Conservation (phyloP, 2,329 filamentous ascomycete species). For the Alternaria postmessia region DNA sequence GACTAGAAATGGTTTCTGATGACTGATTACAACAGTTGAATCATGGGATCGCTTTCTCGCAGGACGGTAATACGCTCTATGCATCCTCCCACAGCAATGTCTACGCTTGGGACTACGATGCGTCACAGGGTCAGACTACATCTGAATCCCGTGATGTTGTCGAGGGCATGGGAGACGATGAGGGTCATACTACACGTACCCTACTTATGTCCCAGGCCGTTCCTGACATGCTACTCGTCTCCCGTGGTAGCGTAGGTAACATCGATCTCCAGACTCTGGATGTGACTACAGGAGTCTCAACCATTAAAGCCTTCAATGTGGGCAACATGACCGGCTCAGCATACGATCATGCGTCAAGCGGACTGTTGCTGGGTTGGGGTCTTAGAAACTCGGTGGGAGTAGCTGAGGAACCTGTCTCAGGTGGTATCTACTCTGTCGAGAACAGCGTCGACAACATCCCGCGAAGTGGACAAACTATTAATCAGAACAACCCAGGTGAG, state of each 20-base stretch:
- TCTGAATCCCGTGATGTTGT: constrained; percentile 64
- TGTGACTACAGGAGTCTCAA: constrained; percentile 66
- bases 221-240: constrained; percentile 69
- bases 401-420: constrained; percentile 65
- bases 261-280: constrained; percentile 65
- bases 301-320: constrained; percentile 70
- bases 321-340: constrained; percentile 50
- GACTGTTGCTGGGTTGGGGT: constrained; percentile 68
- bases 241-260: constrained; percentile 70
- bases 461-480: constrained; percentile 67
- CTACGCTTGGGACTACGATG: constrained; percentile 71
- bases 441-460: constrained; percentile 73
- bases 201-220: constrained; percentile 66
- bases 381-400: constrained; percentile 76
- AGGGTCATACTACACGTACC: constrained; percentile 72
- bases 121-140: constrained; percentile 55
- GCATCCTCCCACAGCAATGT: constrained; percentile 67
- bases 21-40: constrained; percentile 51
- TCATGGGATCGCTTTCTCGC: constrained; percentile 60
- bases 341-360: constrained; percentile 62
- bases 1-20: neutral
- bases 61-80: constrained; percentile 60
- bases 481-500: constrained; percentile 74
- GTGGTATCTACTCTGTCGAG: constrained; percentile 67
- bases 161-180: constrained; percentile 64